A percentile compares a stretch with the other conserved stretches of the same genome.
phyloP scores from a whole-genome alignment of 2,329 filamentous ascomycete genomes.

The Aspergillus sp. region DNA sequence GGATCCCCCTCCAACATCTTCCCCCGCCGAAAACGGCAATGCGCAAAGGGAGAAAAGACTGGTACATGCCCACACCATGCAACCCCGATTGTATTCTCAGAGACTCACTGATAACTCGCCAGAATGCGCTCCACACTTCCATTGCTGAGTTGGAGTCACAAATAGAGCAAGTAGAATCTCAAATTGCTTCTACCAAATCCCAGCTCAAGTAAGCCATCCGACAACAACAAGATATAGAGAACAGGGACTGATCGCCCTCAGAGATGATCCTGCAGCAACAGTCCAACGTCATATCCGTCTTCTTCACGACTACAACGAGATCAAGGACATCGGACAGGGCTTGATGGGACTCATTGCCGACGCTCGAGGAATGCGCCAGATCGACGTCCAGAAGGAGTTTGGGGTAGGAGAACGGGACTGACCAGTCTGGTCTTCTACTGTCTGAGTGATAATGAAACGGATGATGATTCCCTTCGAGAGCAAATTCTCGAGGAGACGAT shows the following conservation, averaged over 20 bases:
- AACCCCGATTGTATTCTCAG: not conserved
- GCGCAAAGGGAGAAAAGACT: slow-evolving; percentile 21
- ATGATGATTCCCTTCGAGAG: not conserved
- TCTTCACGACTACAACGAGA: slow-evolving; percentile 68
- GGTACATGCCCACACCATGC: slow-evolving; percentile 11
- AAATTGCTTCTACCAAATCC: slow-evolving; percentile 30
- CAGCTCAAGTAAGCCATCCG: slow-evolving; percentile 34
- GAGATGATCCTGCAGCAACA: slow-evolving; percentile 47
- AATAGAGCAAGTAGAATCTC: slow-evolving; percentile 36
- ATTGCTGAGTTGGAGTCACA: slow-evolving; percentile 46
- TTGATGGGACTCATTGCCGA: slow-evolving; percentile 68
- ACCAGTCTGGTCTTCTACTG: slow-evolving; percentile 2
- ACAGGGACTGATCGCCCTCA: no score
- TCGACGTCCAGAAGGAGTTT: slow-evolving; percentile 41
- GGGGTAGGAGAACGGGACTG: slow-evolving; percentile 38
- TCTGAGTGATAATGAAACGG: not conserved
- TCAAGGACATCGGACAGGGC: slow-evolving; percentile 65
- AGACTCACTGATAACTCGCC: slow-evolving; percentile 12
- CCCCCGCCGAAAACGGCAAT: not conserved
- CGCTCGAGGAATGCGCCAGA: slow-evolving; percentile 54
- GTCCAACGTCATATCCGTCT: slow-evolving; percentile 63
- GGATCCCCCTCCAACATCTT: not conserved
- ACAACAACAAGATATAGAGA: slow-evolving; percentile 11
- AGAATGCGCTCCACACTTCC: slow-evolving; percentile 23
- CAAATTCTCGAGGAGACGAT: no score